Evolutionary conservation across 257 asterid species (phyloP), one percentile per base, ranked within the genome.

Genomic region (Hygrophila difformis): DNA sequence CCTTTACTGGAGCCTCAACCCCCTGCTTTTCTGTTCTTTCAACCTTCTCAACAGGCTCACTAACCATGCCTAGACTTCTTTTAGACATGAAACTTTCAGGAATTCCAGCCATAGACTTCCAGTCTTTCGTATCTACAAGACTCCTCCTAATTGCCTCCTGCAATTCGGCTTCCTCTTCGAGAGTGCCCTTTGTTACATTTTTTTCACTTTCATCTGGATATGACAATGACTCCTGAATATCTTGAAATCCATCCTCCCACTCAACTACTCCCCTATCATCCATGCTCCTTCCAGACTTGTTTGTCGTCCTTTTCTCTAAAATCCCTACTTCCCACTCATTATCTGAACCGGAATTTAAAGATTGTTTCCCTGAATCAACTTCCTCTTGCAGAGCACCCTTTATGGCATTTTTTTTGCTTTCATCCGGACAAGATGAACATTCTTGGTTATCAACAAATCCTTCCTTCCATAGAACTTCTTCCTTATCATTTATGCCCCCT

Each of bases 111-210:
- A 31, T 43, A 42, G 55, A 59, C 51, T 28, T 59, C 12, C 35
- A 28, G 44, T 51, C 78, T 47, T 34, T 40, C 31, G 55, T 39
- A 62, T 77, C 93, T 63, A 67, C 81, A 9, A 79, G 80, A 75
- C 93, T 79, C 71, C 74, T 70, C 62, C 68, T 70, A 49, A 85
- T 62, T 57, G 93, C 94, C 67, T 82, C 98, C 69, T 86, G 86
- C 44, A 73, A 49, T 55, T 72, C 66, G 17, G 78, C 82, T 47
- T 76, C 92, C 62, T 82, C 96, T 67, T 75, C 86, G 52, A 67
- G 31, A 56, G 61, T 51, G 59, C 92, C 93, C 59, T 72, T 78
- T 23, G 82, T 51, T 61, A 58, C 49, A 61, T 33, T 60, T 37
- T 52, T 67, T 47, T 28, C 52, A 47, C 44, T 61, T 53, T 63